These are phyloP conservation scores for Suillus decipiens DNA, from an alignment of 768 basidiomycete species.

Conservation along the genomic window DNA sequence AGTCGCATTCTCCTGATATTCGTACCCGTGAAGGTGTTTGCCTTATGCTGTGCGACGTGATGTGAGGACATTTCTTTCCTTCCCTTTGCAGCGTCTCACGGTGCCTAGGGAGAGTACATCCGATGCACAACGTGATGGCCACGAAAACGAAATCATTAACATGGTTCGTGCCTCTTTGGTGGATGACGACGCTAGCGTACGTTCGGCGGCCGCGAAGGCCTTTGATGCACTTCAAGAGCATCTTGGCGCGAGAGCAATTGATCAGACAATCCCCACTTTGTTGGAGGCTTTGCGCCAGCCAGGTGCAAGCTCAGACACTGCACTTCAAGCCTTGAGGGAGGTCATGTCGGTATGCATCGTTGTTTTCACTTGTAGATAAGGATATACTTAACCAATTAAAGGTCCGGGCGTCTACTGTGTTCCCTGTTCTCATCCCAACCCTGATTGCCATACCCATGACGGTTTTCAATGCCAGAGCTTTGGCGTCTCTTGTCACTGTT, in stretches of 20 bases:
- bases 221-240: constrained; percentile 94
- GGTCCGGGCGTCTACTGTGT: constrained; percentile 93
- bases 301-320: constrained; percentile 92
- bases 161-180: constrained; percentile 85
- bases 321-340: constrained; percentile 88
- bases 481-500: constrained; percentile 89
- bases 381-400: constrained; percentile 31
- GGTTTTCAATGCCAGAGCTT: constrained; percentile 90
- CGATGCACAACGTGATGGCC: constrained; percentile 80
- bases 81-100: background rate
- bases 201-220: constrained; percentile 84
- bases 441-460: constrained; percentile 90
- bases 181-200: constrained; percentile 83
- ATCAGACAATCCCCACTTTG: constrained; percentile 94
- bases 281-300: constrained; percentile 92
- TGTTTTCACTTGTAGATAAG: background rate
- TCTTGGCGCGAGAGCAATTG: constrained; percentile 89
- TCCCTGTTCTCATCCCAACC: constrained; percentile 96
- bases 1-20: constrained; percentile 61
- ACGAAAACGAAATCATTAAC: constrained; percentile 86
- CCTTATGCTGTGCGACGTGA: constrained; percentile 81
- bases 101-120: constrained; percentile 73
- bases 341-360: constrained; percentile 79
- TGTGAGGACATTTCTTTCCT: constrained; percentile 50
- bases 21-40: constrained; percentile 84